Evolutionary conservation across 345 rosid genomes (phyloP), one percentile per base, ranked within the genome.

Genomic region (Gossypium ekmanianum): DNA sequence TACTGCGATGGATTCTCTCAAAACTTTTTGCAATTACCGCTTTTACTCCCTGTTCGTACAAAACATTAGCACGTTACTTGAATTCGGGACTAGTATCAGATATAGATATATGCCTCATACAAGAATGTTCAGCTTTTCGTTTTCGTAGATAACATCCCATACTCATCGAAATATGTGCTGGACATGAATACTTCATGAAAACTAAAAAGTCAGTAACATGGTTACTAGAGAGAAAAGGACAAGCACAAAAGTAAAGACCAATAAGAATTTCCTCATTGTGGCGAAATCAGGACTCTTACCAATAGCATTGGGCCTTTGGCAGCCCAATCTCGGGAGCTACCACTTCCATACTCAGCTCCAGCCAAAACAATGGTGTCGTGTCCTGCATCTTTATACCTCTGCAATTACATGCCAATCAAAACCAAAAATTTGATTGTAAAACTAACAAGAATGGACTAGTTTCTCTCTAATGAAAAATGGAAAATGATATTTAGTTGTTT

Each of bases 321-420:
- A 79, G 99, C 99, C 99, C 99, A 95, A 85, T 95, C 99, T 74
- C 99, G 86, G 26, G 99, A 95, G 87, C 99, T 95, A 85, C 99
- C 99, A 76, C 99, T 95, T 81, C 99, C 98, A 63, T 95, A 95
- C 81, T 95, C 99, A 1, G 98, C 97, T 81, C 99, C 98, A 80
- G 99, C 99, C 65, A 95, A 80, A 76, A 95, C 78, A 71, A 95
- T 88, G 77, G 99, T 93, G 79, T 82, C 94, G 3, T 83, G 84
- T 27, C 98, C 97, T 27, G 87, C 87, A 44, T 47, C 58, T 80
- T 90, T 95, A 92, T 95, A 95, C 77, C 77, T 93, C 99, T 95
- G 91, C 76, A 81, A 83, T 51, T 43, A 56, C 22, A 11, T 51
- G 52, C 0, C 57, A 34, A 70, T 34, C 45, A 54, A 24, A 10